Conservation (phyloP, 179 eudicot genomes). For the Corrigiola litoralis region DNA sequence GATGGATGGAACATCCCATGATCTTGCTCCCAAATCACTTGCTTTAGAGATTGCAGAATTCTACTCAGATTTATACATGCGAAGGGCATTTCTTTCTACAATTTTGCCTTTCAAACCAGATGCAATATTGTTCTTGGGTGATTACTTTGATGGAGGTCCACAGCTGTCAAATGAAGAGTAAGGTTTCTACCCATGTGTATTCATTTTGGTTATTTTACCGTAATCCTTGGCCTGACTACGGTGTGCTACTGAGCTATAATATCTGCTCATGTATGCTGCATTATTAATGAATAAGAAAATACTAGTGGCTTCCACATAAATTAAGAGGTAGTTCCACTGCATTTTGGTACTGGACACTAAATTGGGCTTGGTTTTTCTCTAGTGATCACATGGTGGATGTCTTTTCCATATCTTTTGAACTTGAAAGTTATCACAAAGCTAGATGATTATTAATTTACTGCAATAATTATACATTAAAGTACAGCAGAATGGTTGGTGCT, state of each 20-base stretch:
- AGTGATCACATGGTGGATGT: neutral
- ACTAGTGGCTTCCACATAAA: neutral
- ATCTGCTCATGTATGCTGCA: conserved; percentile 1
- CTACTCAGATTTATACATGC: conserved; percentile 88
- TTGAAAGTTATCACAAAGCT: neutral
- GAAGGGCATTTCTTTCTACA: conserved; percentile 71
- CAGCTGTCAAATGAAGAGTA: conserved; percentile 72
- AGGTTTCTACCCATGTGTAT: conserved; percentile 29
- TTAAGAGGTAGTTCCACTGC: neutral
- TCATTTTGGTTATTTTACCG: neutral
- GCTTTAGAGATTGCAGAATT: conserved; percentile 68
- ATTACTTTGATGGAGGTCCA: conserved; percentile 92
- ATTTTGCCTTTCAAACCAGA: conserved; percentile 79
- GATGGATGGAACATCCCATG: conserved; percentile 81
- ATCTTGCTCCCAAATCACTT: conserved; percentile 69
- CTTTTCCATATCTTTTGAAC: neutral
- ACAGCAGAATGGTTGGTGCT: neutral
- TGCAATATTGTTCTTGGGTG: conserved; percentile 79
- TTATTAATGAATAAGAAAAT: neutral
- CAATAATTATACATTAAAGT: neutral
- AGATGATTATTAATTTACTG: neutral
- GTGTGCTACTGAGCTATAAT: neutral
- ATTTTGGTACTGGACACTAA: neutral
- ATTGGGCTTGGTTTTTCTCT: neutral
- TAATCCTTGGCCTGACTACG: neutral